Evolutionary conservation across 305 asterid species (phyloP).

Genomic region (Caryopteris hybrid): DNA sequence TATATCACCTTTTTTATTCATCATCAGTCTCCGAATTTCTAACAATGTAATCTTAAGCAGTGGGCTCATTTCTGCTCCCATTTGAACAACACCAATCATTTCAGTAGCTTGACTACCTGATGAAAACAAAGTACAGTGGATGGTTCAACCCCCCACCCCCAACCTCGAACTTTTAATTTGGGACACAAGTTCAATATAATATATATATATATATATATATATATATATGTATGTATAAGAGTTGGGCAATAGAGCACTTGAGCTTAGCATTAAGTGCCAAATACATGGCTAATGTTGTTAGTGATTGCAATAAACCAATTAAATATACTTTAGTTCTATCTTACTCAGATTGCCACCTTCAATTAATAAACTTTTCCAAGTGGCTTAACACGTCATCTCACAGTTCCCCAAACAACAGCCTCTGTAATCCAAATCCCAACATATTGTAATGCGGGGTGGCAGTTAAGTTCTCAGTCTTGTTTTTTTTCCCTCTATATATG

Average conservation of each 20-base stretch:
- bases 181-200: neutral
- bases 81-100: constrained; percentile 7
- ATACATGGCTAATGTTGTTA: neutral
- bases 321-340: constrained; percentile 8
- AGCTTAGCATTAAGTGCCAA: neutral
- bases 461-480: neutral
- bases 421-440: constrained; percentile 18
- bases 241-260: neutral
- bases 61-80: constrained; percentile 13
- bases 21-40: no score
- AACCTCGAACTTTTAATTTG: neutral
- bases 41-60: neutral
- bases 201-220: no score
- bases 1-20: no score
- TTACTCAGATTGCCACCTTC: constrained; percentile 44
- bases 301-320: constrained; percentile 7
- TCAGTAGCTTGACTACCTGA: neutral
- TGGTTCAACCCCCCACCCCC: neutral
- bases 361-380: constrained; percentile 21
- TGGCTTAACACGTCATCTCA: constrained; percentile 31
- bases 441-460: neutral
- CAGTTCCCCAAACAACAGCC: constrained; percentile 17
- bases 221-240: no score
- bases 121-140: neutral
- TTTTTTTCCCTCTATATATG: constrained; percentile 1